Evolutionary conservation across 495 filamentous ascomycete genomes (phyloP), one percentile per base, ranked within the genome.

Genomic region (Penicillium robsamsonii): DNA sequence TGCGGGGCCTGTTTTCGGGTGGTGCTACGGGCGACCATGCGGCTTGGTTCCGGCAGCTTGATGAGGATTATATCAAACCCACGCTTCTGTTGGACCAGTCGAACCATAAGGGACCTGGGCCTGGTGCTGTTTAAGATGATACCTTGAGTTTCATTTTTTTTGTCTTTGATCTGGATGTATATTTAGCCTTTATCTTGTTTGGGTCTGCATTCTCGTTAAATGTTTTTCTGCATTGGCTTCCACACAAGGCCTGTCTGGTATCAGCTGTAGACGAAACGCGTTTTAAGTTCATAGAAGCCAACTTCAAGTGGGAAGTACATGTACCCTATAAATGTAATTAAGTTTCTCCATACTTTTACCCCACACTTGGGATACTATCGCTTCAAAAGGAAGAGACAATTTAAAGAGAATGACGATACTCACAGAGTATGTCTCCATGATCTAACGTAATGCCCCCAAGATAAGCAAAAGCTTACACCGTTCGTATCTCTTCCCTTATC

Each of bases 1-100:
- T 94, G 11, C 83, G 84, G 30, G 86, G 88, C 48, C 78, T 90
- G 1, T 84, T 93, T 55, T 84, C 84, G 15, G 87, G 76, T 11
- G 73, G 89, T 41, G 85, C 87, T 12, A 78, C 85, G 0, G 92
- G 96, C 38, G 95, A 98, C 68, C 92, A 96, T 47, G 89, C 88
- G 18, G 89, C 87, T 13, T 86, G 94, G 82, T 96, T 98, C 70
- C 85, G 85, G 55, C 93, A 96, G 71, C 73, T 98, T 50, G 94
- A 98, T 70, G 94, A 98, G 70, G 90, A 90, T 29, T 97, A 90
- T 70, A 95, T 98, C 70, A 98, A 98, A 78, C 94, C 94, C 10
- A 91, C 84, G 61, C 77, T 98, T 51, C 71, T 98, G 54, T 80
- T 98, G 37, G 93, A 97, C 76, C 85, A 86, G 60, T 79, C 76